Evolutionary conservation across 495 filamentous ascomycete genomes (phyloP).

Genomic region (Penicillium lagena): DNA sequence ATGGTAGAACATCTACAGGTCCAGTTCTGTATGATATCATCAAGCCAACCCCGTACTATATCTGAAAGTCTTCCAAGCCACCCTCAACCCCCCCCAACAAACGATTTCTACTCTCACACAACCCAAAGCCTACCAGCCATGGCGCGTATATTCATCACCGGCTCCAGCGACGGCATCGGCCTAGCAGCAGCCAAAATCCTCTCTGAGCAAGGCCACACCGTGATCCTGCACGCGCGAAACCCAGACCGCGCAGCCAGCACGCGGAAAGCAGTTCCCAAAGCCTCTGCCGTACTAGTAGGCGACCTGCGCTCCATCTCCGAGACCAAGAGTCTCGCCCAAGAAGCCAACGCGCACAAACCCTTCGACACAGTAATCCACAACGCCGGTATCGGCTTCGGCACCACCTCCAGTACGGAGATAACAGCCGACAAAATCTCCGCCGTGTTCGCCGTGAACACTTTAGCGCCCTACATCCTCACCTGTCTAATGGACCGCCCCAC

Average conservation of each 20-base stretch:
- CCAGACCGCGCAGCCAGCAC: constrained; percentile 39
- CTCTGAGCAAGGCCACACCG: constrained; percentile 43
- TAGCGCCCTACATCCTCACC: constrained; percentile 53
- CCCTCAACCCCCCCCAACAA: no score
- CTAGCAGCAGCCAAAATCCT: constrained; percentile 44
- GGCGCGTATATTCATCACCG: constrained; percentile 54
- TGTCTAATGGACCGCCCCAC: constrained; percentile 46
- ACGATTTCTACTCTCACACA: no score
- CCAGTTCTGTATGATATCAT: no score
- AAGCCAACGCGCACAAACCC: constrained; percentile 39
- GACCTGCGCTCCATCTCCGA: constrained; percentile 47
- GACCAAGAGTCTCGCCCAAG: constrained; percentile 44
- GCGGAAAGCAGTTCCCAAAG: constrained; percentile 37
- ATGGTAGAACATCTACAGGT: no score
- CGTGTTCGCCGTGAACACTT: constrained; percentile 49
- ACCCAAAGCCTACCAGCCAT: constrained; percentile 11
- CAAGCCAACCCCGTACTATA: no score
- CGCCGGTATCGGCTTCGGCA: constrained; percentile 41
- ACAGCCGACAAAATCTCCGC: constrained; percentile 42
- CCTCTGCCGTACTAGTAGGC: constrained; percentile 41
- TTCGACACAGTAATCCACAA: constrained; percentile 57
- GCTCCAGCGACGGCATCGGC: constrained; percentile 42
- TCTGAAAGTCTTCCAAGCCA: no score
- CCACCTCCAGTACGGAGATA: constrained; percentile 22
- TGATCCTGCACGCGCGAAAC: constrained; percentile 53